Conservation (phyloP, 768 basidiomycete genomes). For the Tricholoma flavovirens region DNA sequence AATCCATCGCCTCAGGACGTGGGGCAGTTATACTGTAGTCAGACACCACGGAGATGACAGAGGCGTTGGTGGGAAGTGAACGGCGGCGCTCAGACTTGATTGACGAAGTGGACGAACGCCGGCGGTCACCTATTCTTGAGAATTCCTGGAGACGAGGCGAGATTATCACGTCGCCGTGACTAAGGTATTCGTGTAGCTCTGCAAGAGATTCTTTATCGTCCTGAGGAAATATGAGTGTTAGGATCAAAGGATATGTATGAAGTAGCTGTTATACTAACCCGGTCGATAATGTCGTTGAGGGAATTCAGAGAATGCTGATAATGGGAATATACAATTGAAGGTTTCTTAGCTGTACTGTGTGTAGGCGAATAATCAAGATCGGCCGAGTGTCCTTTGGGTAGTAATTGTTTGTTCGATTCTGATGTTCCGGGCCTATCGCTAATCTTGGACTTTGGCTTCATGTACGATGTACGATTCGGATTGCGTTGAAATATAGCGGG, state of each 20-base stretch:
- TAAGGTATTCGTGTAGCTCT: conserved; percentile 68
- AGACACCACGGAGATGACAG: conserved; percentile 53
- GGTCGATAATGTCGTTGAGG: conserved; percentile 72
- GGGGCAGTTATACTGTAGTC: conserved; percentile 38
- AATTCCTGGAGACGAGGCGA: conserved; percentile 22
- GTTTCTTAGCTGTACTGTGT: conserved; percentile 7
- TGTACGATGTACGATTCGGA: conserved; percentile 46
- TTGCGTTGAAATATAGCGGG: conserved; percentile 30
- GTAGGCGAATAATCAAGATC: conserved; percentile 3
- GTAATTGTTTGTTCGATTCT: conserved; percentile 52
- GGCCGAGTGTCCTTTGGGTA: conserved; percentile 28
- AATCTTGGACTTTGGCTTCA: conserved; percentile 37
- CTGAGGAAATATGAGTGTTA: conserved; percentile 31
- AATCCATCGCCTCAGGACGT: conserved; percentile 43
- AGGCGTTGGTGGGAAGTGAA: conserved; percentile 63
- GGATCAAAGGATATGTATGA: neutral
- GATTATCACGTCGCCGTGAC: conserved; percentile 16
- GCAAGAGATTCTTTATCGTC: conserved; percentile 72
- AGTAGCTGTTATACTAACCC: conserved; percentile 40
- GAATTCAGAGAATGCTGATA: conserved; percentile 80
- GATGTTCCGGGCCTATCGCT: conserved; percentile 50
- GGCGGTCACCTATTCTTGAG: conserved; percentile 20
- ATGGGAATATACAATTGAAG: conserved; percentile 60
- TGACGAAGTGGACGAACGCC: conserved; percentile 33
- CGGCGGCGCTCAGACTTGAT: conserved; percentile 57